Base-by-base conservation (phyloP, 31 red algal genomes). In the Endocladia muricata region DNA sequence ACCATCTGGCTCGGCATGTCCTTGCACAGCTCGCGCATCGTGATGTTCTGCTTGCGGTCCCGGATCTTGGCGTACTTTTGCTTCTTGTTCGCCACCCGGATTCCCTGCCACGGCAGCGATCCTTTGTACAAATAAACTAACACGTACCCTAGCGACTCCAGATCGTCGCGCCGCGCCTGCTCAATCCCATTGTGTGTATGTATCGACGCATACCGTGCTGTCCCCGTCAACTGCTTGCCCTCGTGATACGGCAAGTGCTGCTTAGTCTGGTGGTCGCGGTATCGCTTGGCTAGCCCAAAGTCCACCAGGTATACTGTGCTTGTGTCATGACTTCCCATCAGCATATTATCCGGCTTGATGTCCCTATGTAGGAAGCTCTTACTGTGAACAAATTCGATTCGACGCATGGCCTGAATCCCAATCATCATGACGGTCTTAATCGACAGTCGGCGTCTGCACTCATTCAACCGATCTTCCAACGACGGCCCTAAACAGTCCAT, bases 331-430 rank as follows among this genome's bases (percentile, higher is more conserved):
- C 91, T 80, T 9, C 95, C 95, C 91, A 98, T 98, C 67, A 98
- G 75, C 74, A 98, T 94, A 76, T 98, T 98, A 79, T 98, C 95
- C 42, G 95, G 95, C 72, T 98, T 98, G 82, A 98, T 94, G 75
- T 98, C 95, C 61, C 95, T 82, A 61, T 98, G 95, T 62, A 98
- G 62, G 43, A 98, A 98, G 34, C 70, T 79, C 42, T 88, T 52
- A 41, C 81, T 88, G 61, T 98, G 95, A n/a, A 98, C 88, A 67
- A 94, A 98, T 69, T 98, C 95, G 56, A 98, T 85, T 25, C 95
- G 75, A 68, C 89, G 82, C 4, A 98, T 82, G 91, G 94, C 91
- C 62, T 98, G 95, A 74, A 94, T 91, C 31, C 91, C 95, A 22
- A 98, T 85, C 90, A 98, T 90, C 39, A 98, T 59, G 17, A 98